Conservation (phyloP, 139 green algal genomes). For the Chlamydomonas urium region DNA sequence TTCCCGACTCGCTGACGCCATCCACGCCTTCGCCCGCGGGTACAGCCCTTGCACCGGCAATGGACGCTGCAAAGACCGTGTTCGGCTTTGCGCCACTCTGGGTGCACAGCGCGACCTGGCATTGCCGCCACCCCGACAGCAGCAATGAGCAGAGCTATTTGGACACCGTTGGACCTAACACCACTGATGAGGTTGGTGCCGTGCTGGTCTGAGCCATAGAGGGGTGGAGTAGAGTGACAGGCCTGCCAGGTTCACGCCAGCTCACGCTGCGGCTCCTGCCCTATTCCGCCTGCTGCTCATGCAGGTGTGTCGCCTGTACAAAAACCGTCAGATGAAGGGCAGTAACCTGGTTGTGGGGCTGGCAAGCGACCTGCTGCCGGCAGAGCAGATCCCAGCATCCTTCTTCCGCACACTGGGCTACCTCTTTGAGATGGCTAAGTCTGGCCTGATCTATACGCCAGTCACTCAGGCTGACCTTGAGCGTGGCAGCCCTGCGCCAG, state of each 20-base stretch:
- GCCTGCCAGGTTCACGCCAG: no score
- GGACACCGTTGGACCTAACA: background rate
- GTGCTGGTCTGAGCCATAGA: no score
- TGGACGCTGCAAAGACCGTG: slow-evolving; percentile 1
- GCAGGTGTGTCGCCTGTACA: slow-evolving; percentile 20
- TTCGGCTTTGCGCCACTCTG: slow-evolving; percentile 11
- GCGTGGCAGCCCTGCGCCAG: background rate
- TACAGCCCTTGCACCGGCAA: no score
- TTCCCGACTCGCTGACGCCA: no score
- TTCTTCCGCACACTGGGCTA: slow-evolving; percentile 19
- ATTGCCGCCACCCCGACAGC: slow-evolving; percentile 14
- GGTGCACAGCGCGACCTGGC: background rate
- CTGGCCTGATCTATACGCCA: slow-evolving; percentile 4
- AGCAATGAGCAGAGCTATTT: background rate
- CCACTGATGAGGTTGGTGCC: slow-evolving; percentile 9
- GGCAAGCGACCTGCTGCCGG: background rate
- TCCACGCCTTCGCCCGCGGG: no score
- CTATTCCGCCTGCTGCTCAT: background rate
- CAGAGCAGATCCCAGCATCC: slow-evolving; percentile 7
- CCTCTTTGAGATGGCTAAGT: slow-evolving; percentile 20
- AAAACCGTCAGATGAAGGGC: slow-evolving; percentile 20
- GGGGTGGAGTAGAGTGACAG: no score
- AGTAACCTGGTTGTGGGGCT: slow-evolving; percentile 26
- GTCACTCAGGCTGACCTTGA: background rate
- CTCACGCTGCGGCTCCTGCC: no score